A percentile compares a stretch with the other conserved stretches of the same genome.
phyloP scores from a whole-genome alignment of 305 asterid genomes.

The Fraxinus ornus region DNA sequence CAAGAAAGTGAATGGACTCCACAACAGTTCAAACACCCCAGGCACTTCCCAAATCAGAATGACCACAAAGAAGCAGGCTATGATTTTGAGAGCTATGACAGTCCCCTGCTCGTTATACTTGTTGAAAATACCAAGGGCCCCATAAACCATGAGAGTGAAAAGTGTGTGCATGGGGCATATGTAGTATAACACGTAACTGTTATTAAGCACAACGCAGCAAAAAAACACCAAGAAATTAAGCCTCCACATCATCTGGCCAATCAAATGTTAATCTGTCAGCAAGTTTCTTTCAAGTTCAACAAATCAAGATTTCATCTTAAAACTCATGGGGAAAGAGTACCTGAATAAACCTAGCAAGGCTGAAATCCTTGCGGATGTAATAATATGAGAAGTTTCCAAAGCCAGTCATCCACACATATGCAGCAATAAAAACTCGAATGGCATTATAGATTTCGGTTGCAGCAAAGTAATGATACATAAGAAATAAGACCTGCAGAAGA shows the following conservation, averaged over 20 bases:
- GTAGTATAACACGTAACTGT: slow-evolving; percentile 67
- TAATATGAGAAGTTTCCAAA: slow-evolving; percentile 50
- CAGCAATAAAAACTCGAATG: slow-evolving; percentile 38
- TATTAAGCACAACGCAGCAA: slow-evolving; percentile 74
- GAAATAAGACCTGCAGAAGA: slow-evolving; percentile 70
- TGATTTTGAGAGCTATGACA: slow-evolving; percentile 64
- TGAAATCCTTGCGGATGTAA: slow-evolving; percentile 45
- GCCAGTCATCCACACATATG: slow-evolving; percentile 32
- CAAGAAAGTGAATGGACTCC: slow-evolving; percentile 82
- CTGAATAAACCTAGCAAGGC: slow-evolving; percentile 80
- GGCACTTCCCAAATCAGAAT: slow-evolving; percentile 86
- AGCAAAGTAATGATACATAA: slow-evolving; percentile 92
- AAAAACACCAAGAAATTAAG: slow-evolving; percentile 81
- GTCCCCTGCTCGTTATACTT: slow-evolving; percentile 71
- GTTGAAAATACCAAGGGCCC: slow-evolving; percentile 77
- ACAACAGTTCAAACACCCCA: slow-evolving; percentile 70
- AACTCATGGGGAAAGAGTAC: slow-evolving; percentile 29
- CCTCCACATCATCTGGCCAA: slow-evolving; percentile 92
- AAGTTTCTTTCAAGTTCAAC: slow-evolving; percentile 2
- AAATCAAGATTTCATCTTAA: slow-evolving; percentile 1
- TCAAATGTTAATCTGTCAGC: slow-evolving; percentile 26
- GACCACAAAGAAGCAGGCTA: slow-evolving; percentile 75
- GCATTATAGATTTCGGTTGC: slow-evolving; percentile 55
- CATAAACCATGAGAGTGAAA: slow-evolving; percentile 87
- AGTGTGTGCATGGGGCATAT: slow-evolving; percentile 97